phyloP scores from a whole-genome alignment of 2,329 filamentous ascomycete genomes.

The Calonectria fujianensis region DNA sequence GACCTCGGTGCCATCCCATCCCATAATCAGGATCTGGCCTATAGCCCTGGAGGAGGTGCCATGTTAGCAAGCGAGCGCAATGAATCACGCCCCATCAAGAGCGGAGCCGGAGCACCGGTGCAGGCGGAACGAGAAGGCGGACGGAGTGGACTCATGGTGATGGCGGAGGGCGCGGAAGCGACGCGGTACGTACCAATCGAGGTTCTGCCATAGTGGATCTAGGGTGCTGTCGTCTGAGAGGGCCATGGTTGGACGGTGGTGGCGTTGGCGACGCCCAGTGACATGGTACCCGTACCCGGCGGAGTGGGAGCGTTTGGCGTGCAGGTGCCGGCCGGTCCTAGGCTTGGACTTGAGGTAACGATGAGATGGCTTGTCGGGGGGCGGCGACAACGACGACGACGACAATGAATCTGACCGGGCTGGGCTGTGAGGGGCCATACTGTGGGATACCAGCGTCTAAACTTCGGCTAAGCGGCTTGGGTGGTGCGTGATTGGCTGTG shows the following conservation, averaged over 20 bases:
- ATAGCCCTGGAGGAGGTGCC: conserved; percentile 73
- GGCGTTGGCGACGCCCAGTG: conserved; percentile 50
- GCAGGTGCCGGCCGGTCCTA: conserved; percentile 45
- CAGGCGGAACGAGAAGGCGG: neutral
- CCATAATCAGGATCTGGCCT: conserved; percentile 88
- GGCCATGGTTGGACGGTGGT: conserved; percentile 59
- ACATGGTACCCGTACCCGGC: conserved; percentile 52
- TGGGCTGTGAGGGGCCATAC: conserved; percentile 49
- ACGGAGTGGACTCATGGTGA: conserved; percentile 46
- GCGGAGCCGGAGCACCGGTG: neutral
- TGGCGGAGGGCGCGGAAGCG: neutral
- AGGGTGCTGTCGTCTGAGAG: conserved; percentile 58
- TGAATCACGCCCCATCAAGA: neutral
- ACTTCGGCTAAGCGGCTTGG: conserved; percentile 46
- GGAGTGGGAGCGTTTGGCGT: conserved; percentile 37
- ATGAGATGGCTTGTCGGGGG: conserved; percentile 53
- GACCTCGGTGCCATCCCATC: conserved; percentile 89
- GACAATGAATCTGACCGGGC: conserved; percentile 48
- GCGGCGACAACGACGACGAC: conserved; percentile 48
- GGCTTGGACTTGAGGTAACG: conserved; percentile 57
- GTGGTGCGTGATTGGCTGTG: conserved; percentile 48
- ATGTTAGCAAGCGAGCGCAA: conserved; percentile 46
- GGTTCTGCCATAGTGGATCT: conserved; percentile 83
- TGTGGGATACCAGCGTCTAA: conserved; percentile 49
- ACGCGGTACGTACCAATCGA: conserved; percentile 79